Evolutionary conservation across 495 filamentous ascomycete species (phyloP).

Genomic region (Xanthoparmelia taractica): DNA sequence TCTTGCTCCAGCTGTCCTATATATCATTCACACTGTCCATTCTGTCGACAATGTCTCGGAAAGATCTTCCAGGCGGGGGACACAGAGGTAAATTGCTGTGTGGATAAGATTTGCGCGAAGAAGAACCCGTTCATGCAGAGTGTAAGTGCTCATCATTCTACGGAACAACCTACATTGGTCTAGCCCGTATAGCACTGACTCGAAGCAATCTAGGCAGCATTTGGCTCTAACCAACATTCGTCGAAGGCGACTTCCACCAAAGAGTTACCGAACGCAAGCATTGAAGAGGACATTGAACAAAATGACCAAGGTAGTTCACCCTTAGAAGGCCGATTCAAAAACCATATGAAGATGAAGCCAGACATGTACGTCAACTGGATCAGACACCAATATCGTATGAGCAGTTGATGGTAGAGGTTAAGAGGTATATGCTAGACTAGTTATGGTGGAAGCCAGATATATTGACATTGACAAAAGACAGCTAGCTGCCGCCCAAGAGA

Average conservation of each 20-base stretch:
- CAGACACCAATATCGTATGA: slow-evolving; percentile 66
- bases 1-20: neutral
- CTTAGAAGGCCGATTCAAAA: neutral
- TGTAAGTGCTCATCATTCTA: neutral
- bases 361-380: slow-evolving; percentile 49
- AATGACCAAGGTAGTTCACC: neutral
- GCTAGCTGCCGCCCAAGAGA: slow-evolving; percentile 27
- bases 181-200: neutral
- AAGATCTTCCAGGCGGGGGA: neutral
- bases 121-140: neutral
- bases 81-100: neutral
- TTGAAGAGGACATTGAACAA: neutral
- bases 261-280: neutral
- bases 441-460: slow-evolving; percentile 45
- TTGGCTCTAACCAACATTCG: neutral
- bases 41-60: neutral
- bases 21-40: neutral
- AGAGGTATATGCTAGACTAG: slow-evolving; percentile 42
- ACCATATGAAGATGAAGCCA: slow-evolving; percentile 3
- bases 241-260: neutral
- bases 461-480: slow-evolving; percentile 38
- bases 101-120: neutral
- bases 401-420: slow-evolving; percentile 50
- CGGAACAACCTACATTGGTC: neutral
- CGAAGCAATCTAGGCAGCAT: neutral